phyloP scores from a whole-genome alignment of 2,329 filamentous ascomycete species.

The Phialemoniopsis sp. region DNA sequence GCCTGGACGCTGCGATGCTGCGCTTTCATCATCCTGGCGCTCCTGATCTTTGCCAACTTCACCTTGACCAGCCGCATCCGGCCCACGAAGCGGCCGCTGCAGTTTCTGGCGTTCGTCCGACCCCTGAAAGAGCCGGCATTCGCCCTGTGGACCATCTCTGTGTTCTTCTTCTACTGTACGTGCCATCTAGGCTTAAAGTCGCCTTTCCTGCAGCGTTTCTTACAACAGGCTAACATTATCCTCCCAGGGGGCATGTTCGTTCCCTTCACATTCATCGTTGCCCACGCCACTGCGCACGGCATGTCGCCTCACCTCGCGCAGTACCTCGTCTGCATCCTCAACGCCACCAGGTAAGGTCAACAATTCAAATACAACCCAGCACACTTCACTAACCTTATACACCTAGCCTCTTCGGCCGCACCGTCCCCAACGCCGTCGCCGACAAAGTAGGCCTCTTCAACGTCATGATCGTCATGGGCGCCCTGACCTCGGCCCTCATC shows the following conservation, averaged over 20 bases:
- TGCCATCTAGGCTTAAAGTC: background rate
- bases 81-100: background rate
- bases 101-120: background rate
- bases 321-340: constrained; percentile 18
- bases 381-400: no score
- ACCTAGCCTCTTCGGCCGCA: constrained; percentile 18
- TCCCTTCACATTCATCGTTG: constrained; percentile 13
- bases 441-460: constrained; percentile 22
- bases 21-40: constrained; percentile 4
- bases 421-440: constrained; percentile 12
- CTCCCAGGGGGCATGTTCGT: constrained; percentile 9
- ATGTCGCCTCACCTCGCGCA: constrained; percentile 10
- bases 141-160: background rate
- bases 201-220: background rate
- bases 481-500: constrained; percentile 24
- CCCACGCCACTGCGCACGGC: constrained; percentile 13
- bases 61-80: background rate
- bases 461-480: constrained; percentile 34
- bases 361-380: no score
- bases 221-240: background rate
- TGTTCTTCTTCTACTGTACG: constrained; percentile 4
- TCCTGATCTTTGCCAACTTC: constrained; percentile 5
- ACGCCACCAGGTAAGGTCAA: constrained; percentile 14
- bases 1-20: constrained; percentile 9
- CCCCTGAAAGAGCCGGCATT: background rate